A percentile compares a stretch with the other conserved stretches of the same genome.
These are phyloP conservation scores for Lentinus polychrous DNA, from an alignment of 1,284 basidiomycete species.

Conservation along the genomic window DNA sequence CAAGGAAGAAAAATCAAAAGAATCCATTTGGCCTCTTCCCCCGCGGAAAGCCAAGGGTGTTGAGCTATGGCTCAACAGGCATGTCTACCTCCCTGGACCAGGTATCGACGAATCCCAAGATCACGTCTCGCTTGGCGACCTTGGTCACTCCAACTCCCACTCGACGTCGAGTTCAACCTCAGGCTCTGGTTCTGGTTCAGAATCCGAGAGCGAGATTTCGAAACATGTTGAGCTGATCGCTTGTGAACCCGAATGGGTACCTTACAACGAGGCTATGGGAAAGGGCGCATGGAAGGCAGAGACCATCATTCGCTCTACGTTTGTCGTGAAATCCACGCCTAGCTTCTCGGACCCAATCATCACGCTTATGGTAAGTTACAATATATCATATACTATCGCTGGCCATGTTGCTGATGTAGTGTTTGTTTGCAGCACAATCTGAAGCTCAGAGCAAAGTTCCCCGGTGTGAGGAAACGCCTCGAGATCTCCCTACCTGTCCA, in stretches of 20 bases:
- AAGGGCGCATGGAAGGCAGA: constrained; percentile 16
- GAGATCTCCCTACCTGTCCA: neutral
- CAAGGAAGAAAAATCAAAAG: constrained; percentile 3
- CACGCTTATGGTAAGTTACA: neutral
- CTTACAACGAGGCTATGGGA: constrained; percentile 4
- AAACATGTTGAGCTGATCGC: neutral
- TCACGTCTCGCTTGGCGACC: too few species aligned
- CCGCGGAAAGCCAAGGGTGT: constrained; percentile 12
- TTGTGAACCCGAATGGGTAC: constrained; percentile 14
- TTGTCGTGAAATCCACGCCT: neutral
- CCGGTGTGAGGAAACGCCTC: constrained; percentile 1
- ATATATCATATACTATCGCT: neutral
- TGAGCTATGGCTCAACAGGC: constrained; percentile 9
- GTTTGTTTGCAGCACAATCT: neutral
- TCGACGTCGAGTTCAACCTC: neutral
- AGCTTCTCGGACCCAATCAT: neutral
- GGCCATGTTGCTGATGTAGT: too few species aligned
- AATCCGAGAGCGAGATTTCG: neutral
- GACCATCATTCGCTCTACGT: constrained; percentile 11
- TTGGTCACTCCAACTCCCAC: too few species aligned
- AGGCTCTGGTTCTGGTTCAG: constrained; percentile 1
- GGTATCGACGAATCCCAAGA: too few species aligned
- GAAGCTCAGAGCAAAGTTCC: neutral
- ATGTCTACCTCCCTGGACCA: constrained; percentile 1
- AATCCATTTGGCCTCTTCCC: constrained; percentile 13